Conservation (phyloP, 768 basidiomycete species). For the Neoboletus subvelutipes region DNA sequence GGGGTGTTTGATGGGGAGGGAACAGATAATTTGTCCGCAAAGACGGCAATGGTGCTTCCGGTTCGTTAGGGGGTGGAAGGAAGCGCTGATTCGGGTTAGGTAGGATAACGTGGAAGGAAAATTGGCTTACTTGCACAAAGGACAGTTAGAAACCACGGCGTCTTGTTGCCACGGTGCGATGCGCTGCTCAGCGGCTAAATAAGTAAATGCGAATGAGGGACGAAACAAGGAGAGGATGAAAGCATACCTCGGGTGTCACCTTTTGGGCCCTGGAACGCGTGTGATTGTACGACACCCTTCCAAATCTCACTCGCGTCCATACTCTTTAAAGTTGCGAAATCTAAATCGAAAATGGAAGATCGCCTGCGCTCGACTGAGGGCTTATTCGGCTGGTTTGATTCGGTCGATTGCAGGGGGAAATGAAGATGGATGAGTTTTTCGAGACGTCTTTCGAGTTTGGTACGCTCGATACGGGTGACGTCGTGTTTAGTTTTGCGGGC, state of each 20-base stretch:
- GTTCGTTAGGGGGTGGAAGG: conserved; percentile 88
- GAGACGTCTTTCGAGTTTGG: conserved; percentile 80
- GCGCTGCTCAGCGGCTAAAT: conserved; percentile 74
- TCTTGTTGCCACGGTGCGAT: conserved; percentile 98
- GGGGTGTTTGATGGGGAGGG: conserved; percentile 74
- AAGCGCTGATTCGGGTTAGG: conserved; percentile 41
- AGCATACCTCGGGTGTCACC: conserved; percentile 65
- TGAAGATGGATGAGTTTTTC: conserved; percentile 84
- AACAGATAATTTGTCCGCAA: conserved; percentile 90
- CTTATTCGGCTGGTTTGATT: conserved; percentile 10
- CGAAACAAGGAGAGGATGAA: background rate
- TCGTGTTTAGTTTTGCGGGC: conserved; percentile 40
- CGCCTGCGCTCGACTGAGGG: conserved; percentile 36
- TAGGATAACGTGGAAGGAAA: background rate
- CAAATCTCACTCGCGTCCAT: conserved; percentile 71
- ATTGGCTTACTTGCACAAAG: conserved; percentile 71
- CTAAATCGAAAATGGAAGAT: conserved; percentile 75
- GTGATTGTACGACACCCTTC: conserved; percentile 56
- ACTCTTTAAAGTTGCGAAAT: conserved; percentile 52
- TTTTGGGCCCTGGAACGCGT: conserved; percentile 46
- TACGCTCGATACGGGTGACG: conserved; percentile 68
- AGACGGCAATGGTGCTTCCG: conserved; percentile 96
- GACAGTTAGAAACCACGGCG: conserved; percentile 70
- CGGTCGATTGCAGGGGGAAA: conserved; percentile 43
- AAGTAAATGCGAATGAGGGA: conserved; percentile 1